Percentiles rank a stretch among this genome's conserved stretches.
Conservation (phyloP, 495 filamentous ascomycete genomes). For the Penicillium desertorum region DNA sequence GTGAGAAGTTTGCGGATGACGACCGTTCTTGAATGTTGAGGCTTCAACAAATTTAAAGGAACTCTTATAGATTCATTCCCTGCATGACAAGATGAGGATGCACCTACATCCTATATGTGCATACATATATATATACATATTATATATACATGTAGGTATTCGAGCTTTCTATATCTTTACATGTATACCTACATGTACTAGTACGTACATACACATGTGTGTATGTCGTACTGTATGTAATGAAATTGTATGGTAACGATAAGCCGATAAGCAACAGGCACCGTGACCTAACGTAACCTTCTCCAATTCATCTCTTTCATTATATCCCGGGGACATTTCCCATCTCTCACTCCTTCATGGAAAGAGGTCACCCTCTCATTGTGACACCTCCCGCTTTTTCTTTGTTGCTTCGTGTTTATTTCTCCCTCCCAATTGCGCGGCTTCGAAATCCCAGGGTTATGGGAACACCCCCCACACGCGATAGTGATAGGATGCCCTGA, state of each 20-base stretch:
- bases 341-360: conserved; percentile 9
- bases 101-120: no score
- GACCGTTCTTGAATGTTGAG: conserved; percentile 52
- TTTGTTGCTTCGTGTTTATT: not conserved
- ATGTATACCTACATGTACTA: not conserved
- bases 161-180: no score
- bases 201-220: no score
- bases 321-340: conserved; percentile 6
- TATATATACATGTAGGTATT: not conserved
- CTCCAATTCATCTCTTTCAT: conserved; percentile 12
- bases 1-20: conserved; percentile 54
- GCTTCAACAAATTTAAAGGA: not conserved
- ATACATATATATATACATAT: no score
- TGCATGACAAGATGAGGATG: no score
- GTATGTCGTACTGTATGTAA: not conserved
- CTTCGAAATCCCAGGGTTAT: conserved; percentile 7
- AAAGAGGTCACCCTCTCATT: conserved; percentile 6
- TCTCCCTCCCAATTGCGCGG: conserved; percentile 5
- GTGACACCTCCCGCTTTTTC: conserved; percentile 4
- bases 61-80: no score
- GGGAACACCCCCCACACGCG: conserved; percentile 13
- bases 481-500: conserved; percentile 23
- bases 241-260: conserved; percentile 7
- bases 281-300: conserved; percentile 10
- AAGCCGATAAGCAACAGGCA: conserved; percentile 13